Base-by-base conservation (phyloP, 208 protist genomes). In the Tritrichomonas foetus region DNA sequence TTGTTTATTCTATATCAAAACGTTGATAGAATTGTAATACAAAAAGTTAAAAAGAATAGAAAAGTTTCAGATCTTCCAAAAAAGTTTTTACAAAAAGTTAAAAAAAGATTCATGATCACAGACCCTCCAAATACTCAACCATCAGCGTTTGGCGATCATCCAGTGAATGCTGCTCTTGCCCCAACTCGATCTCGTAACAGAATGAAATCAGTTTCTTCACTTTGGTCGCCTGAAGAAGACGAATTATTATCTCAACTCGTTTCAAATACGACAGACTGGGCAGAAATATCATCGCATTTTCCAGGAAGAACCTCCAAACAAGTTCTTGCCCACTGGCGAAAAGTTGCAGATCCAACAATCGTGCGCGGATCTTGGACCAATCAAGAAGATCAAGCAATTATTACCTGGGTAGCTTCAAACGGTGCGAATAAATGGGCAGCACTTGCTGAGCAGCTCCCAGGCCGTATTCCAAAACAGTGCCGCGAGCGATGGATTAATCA, bases 401-500 rank as follows among this genome's bases (percentile, higher is more conserved):
- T 93, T 53, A 41, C 89, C 13, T 93, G 94, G 47, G 94, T 95
- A 30, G 11, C 0, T 1, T 13, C 36, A 61, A 93, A 95, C 66
- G 95, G 95, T 33, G 92, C 94, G 2, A 74, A 30, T 20, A 95
- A 95, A 75, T 96, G 95, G 95, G 93, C 94, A 2, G 20, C 93
- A 13, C 66, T 96, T 36, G 94, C 93, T 3, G 93, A 66, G 33
- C 33, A 93, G n/a, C 57, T 96, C 8, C 80, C 49, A 41, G 95
- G 95, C 11, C 41, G 94, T 27, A 96, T 69, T 36, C 94, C 95
- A 36, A 96, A 96, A 49, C 95, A 96, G 75, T 96, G 95, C 95
- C 82, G 95, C 11, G 95, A 96, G 93, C n/a, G 95, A 30, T 96
- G 94, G 93, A 93, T 95, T 36, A 96, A 96, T 93, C 95, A 96